A percentile compares a stretch with the other conserved stretches of the same genome.
Conservation (phyloP, 192 early-diverging fungal species). For the Geranomyces michiganensis region DNA sequence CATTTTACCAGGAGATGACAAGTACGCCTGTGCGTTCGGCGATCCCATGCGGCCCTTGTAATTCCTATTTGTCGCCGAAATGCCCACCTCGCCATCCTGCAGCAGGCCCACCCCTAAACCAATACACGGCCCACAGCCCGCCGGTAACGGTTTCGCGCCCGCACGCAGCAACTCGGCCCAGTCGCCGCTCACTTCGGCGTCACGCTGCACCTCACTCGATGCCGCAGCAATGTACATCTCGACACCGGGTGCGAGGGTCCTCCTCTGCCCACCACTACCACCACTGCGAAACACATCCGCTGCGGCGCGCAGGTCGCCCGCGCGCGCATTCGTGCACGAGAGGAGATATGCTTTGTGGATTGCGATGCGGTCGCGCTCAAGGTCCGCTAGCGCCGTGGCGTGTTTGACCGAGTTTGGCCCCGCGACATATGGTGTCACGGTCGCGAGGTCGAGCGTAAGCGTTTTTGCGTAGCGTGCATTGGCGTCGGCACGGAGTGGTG, state of each 20-base stretch:
- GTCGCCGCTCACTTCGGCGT: slow-evolving; percentile 80
- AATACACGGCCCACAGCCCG: slow-evolving; percentile 98
- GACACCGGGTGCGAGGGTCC: slow-evolving; percentile 75
- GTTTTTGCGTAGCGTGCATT: slow-evolving; percentile 82
- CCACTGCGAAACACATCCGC: slow-evolving; percentile 71
- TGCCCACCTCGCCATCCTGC: slow-evolving; percentile 95
- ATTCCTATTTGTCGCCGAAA: slow-evolving; percentile 98
- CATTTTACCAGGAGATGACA: slow-evolving; percentile 72
- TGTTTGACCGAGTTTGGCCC: slow-evolving; percentile 98
- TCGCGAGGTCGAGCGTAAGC: slow-evolving; percentile 83
- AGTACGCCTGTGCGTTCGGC: slow-evolving; percentile 86
- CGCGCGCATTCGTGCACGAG: slow-evolving; percentile 95
- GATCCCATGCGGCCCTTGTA: slow-evolving; percentile 99
- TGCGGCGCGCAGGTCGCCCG: slow-evolving; percentile 84
- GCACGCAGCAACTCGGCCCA: slow-evolving; percentile 87
- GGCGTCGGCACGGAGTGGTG: slow-evolving; percentile 37
- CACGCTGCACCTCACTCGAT: slow-evolving; percentile 85
- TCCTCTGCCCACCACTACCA: no score
- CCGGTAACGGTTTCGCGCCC: slow-evolving; percentile 85
- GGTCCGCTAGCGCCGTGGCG: slow-evolving; percentile 73
- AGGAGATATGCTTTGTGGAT: slow-evolving; percentile 98
- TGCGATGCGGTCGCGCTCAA: slow-evolving; percentile 73
- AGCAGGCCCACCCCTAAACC: slow-evolving; percentile 90
- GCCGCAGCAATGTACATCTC: slow-evolving; percentile 97
- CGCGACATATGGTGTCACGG: slow-evolving; percentile 84